Evolutionary conservation across 345 rosid genomes (phyloP), one percentile per base, ranked within the genome.

Genomic region (Citrus sinensis): DNA sequence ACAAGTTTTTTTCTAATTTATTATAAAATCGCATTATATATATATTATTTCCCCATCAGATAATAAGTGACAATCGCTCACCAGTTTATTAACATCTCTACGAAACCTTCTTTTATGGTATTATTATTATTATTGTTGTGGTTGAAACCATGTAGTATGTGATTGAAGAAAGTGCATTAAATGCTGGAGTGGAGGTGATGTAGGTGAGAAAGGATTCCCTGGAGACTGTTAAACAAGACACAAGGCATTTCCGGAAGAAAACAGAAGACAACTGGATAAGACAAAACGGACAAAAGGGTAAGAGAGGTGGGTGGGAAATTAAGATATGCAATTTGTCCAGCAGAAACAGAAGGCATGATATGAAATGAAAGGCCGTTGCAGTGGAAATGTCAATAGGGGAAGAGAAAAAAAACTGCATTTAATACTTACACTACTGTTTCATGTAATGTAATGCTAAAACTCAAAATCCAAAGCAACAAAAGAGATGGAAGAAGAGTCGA

Each of bases 361-460:
- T 63, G 82, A 84, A 78, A 75, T 63, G 82, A 83, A 78, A 79
- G 83, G 82, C 81, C 78, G 82, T 81, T 82, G 85, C 86, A 80
- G 89, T 76, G 82, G 76, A 87, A 79, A 74, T 82, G 85, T 81
- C 87, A 81, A 62, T 20, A 24, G 29, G 14, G 72, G 58, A 67
- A 83, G 37, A 68, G 71, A 78, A 11, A 34, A 34, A 76, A 69
- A 39, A 56, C 22, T 5, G 70, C 85, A 85, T 85, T 87, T 75
- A 81, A 75, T 83, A 66, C 82, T 22, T 58, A 14, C 46, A 20
- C 16, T 35, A 67, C 6, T 40, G 65, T 51, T 46, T 9, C 2
- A 30, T 62, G 67, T 2, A 14, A 62, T 29, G 67, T 5, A 30
- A 63, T 63, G 39, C 35, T 30, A 62, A 9, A 67, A 63, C 80